Evolutionary conservation across 345 rosid species (phyloP).

Genomic region (Lagerstroemia speciosa): DNA sequence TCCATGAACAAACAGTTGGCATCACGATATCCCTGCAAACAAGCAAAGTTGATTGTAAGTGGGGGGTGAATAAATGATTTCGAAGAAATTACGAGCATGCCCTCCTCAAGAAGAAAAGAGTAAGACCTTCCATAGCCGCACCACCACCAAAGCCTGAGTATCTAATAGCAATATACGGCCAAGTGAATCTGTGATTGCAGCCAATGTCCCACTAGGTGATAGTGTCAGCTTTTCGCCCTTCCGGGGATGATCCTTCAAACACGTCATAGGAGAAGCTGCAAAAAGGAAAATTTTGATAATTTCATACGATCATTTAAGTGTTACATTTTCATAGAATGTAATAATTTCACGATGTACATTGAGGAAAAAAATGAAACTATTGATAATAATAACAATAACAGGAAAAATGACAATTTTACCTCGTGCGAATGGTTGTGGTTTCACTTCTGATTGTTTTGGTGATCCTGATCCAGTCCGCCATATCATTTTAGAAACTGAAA

Average conservation of each 20-base stretch:
- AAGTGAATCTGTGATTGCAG: slow-evolving; percentile 95
- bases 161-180: slow-evolving; percentile 93
- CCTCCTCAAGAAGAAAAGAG: background rate
- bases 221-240: slow-evolving; percentile 83
- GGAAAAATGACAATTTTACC: slow-evolving; percentile 31
- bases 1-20: slow-evolving; percentile 93
- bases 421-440: slow-evolving; percentile 78
- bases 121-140: slow-evolving; percentile 88
- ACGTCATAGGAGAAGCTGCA: slow-evolving; percentile 90
- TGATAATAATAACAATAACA: slow-evolving; percentile 1
- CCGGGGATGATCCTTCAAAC: slow-evolving; percentile 90
- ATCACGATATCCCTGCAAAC: slow-evolving; percentile 80
- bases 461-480: slow-evolving; percentile 72
- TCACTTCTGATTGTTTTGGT: slow-evolving; percentile 47
- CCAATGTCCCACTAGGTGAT: slow-evolving; percentile 96
- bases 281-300: background rate
- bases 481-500: slow-evolving; percentile 79
- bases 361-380: background rate
- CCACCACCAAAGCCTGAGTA: slow-evolving; percentile 92
- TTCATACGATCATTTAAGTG: background rate
- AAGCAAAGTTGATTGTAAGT: slow-evolving; percentile 4
- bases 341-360: background rate
- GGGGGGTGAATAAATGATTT: background rate
- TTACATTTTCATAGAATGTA: background rate
- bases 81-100: background rate